Evolutionary conservation across 495 filamentous ascomycete species (phyloP).

Genomic region (Parathielavia hyrcaniae): DNA sequence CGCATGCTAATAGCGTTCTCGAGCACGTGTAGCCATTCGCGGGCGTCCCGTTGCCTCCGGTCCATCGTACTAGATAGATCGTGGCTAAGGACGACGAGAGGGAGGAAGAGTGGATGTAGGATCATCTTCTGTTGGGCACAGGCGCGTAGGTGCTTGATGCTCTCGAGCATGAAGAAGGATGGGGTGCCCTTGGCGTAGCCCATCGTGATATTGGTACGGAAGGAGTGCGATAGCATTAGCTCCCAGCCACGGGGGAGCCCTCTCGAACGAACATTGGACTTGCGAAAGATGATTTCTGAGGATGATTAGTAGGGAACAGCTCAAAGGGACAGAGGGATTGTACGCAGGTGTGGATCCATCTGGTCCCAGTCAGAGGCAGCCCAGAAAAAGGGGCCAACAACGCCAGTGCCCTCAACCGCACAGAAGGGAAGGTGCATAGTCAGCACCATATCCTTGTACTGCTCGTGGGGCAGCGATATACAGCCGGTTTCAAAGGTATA

Average conservation of each 20-base stretch:
- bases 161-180: slow-evolving; percentile 42
- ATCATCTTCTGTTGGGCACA: slow-evolving; percentile 43
- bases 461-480: slow-evolving; percentile 38
- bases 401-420: slow-evolving; percentile 45
- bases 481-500: slow-evolving; percentile 47
- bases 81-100: slow-evolving; percentile 48
- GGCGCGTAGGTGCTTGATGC: slow-evolving; percentile 41
- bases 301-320: too few species aligned
- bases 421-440: slow-evolving; percentile 44
- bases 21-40: slow-evolving; percentile 50
- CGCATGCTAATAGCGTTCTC: slow-evolving; percentile 54
- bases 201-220: slow-evolving; percentile 45
- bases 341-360: slow-evolving; percentile 47
- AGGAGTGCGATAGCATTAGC: slow-evolving; percentile 50
- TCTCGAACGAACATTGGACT: slow-evolving; percentile 53
- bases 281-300: slow-evolving; percentile 52
- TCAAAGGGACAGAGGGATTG: slow-evolving; percentile 8
- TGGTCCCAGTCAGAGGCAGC: slow-evolving; percentile 47
- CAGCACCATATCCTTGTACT: slow-evolving; percentile 42
- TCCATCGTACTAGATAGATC: slow-evolving; percentile 45
- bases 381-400: slow-evolving; percentile 55
- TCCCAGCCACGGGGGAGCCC: slow-evolving; percentile 53
- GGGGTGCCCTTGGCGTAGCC: slow-evolving; percentile 51
- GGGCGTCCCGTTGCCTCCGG: slow-evolving; percentile 50
- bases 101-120: slow-evolving; percentile 48